Percentiles rank a stretch among this genome's conserved stretches.
These are phyloP conservation scores for Sophora flavescens DNA, from an alignment of 306 rosid genomes.

Conservation along the genomic window DNA sequence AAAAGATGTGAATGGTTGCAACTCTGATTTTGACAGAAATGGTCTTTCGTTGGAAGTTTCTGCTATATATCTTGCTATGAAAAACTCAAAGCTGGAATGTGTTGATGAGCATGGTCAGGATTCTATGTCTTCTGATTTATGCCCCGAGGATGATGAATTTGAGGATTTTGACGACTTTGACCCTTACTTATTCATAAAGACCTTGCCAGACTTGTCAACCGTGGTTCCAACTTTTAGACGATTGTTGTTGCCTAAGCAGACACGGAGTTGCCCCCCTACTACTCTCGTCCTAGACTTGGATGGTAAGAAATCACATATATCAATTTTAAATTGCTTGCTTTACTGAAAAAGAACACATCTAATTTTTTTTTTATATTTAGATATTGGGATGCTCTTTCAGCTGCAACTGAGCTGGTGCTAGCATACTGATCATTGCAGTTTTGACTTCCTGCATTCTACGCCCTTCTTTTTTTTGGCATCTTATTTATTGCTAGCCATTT, in stretches of 20 bases:
- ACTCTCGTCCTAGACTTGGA: slow-evolving; percentile 97
- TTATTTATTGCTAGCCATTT: not conserved
- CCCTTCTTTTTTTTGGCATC: not conserved
- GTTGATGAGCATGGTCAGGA: slow-evolving; percentile 89
- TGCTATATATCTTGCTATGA: slow-evolving; percentile 83
- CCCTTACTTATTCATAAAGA: slow-evolving; percentile 94
- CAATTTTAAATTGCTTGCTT: slow-evolving; percentile 16
- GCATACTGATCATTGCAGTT: not conserved
- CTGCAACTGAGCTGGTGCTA: not conserved
- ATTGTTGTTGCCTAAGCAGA: slow-evolving; percentile 90
- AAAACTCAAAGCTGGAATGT: slow-evolving; percentile 91
- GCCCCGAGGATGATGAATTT: slow-evolving; percentile 76
- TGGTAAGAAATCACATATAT: slow-evolving; percentile 63
- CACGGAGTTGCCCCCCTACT: slow-evolving; percentile 96
- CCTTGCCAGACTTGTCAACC: slow-evolving; percentile 82
- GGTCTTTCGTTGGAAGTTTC: slow-evolving; percentile 81
- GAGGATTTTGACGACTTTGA: slow-evolving; percentile 91
- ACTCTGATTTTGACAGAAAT: slow-evolving; percentile 72
- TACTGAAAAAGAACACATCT: not conserved
- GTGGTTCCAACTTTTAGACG: slow-evolving; percentile 96
- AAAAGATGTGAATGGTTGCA: slow-evolving; percentile 48
- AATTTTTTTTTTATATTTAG: not conserved
- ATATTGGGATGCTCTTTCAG: slow-evolving; percentile 1
- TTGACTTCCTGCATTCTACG: not conserved
- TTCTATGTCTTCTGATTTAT: slow-evolving; percentile 78